These are phyloP conservation scores for Lentinus brumalis DNA, from an alignment of 768 basidiomycete species.

Conservation along the genomic window DNA sequence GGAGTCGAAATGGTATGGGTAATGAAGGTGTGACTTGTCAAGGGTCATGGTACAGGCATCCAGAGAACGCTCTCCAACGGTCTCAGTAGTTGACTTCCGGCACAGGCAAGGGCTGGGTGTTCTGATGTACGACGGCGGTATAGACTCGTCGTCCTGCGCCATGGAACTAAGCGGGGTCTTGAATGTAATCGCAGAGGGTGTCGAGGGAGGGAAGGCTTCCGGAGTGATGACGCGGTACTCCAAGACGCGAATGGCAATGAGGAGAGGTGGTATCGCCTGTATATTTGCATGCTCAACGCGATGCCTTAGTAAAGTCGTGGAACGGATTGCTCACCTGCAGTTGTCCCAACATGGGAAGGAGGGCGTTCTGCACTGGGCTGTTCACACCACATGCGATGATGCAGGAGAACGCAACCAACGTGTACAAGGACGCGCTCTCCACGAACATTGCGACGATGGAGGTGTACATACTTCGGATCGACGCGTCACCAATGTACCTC, in stretches of 20 bases:
- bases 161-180: not conserved
- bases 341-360: conserved; percentile 29
- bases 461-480: conserved; percentile 6
- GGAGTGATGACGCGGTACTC: conserved; percentile 16
- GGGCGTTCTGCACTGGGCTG: conserved; percentile 24
- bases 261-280: conserved; percentile 26
- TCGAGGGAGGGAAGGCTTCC: not conserved
- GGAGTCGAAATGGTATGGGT: too few species aligned
- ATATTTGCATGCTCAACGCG: not conserved
- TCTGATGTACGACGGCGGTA: not conserved
- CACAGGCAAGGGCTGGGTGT: not conserved
- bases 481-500: not conserved
- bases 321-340: conserved; percentile 19
- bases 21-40: too few species aligned
- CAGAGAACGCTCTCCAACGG: not conserved
- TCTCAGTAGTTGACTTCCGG: not conserved
- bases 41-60: not conserved
- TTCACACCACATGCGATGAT: conserved; percentile 22
- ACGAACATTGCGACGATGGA: conserved; percentile 25
- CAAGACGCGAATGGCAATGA: conserved; percentile 23
- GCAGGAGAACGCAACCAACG: conserved; percentile 14
- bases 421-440: conserved; percentile 28
- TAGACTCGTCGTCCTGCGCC: not conserved
- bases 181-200: conserved; percentile 2
- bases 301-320: not conserved